Evolutionary conservation across 371 early-diverging fungal genomes (phyloP), one percentile per base, ranked within the genome.

Genomic region (Syncephalastrum monosporum): DNA sequence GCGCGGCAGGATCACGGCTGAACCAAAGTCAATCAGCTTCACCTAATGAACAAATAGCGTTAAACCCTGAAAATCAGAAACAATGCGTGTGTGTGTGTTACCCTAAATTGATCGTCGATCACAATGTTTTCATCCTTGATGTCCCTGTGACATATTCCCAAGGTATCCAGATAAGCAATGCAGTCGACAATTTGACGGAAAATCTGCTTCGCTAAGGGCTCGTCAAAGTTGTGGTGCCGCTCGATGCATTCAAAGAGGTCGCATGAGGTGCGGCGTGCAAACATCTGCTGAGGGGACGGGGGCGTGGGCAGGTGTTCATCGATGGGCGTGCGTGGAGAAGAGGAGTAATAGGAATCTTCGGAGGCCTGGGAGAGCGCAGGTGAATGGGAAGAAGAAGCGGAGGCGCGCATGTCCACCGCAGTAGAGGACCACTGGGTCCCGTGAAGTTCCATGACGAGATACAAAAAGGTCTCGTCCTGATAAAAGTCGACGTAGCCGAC

Each of bases 211-310:
- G 82, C 75, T 23, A 77, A 55, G 17, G 74, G 67, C 66, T 92
- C 92, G 55, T 82, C 71, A 46, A 92, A 77, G 55, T 69, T 79
- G 45, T 66, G 74, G 67, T 85, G 85, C 23, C 76, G 79, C 62
- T 90, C 89, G 50, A 91, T 89, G 61, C 87, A 90, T 69, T 92
- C 93, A 65, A 92, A 92, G 55, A 92, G 68, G 65, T 92, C 92
- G 47, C 83, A 82, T 3, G 82, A 81, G 1, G 81, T 79, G 24
- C 82, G 71, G 48, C 84, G 74, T 25, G 73, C 75, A 55, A 81
- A 64, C 4, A 72, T 51, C 21, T 67, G 60, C 38, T 5, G 72
- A 64, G n/a, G 47, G 29, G 41, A 59, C 59, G 6, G 58, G 55
- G 33, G 60, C 60, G 21, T 65, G 59, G 3, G 58, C 44, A 16